Evolutionary conservation across 805 yeast species (phyloP).

Genomic region (Candida verbasci): DNA sequence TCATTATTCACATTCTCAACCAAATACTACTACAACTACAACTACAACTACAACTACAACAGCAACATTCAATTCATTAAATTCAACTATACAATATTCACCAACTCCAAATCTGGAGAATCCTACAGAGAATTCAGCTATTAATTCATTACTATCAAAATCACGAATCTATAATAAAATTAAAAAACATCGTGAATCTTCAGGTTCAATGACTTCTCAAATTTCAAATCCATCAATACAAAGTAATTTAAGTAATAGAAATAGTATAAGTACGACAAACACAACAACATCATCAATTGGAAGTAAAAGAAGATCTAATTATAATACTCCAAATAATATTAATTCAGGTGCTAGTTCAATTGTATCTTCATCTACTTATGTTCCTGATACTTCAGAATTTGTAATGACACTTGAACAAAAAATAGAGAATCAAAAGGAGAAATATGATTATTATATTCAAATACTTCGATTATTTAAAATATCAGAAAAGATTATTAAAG

Average conservation of each 20-base stretch:
- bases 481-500: conserved; percentile 11
- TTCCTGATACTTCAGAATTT: not conserved
- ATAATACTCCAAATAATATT: not conserved
- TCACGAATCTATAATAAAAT: conserved; percentile 33
- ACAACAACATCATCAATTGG: conserved; percentile 10
- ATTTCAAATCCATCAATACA: conserved; percentile 9
- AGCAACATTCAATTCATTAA: not conserved
- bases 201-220: conserved; percentile 22
- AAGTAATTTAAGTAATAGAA: conserved; percentile 8
- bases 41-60: conserved; percentile 2
- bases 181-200: conserved; percentile 34
- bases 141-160: conserved; percentile 20
- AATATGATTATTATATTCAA: conserved; percentile 33
- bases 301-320: conserved; percentile 3
- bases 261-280: conserved; percentile 8
- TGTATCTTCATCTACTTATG: conserved; percentile 1
- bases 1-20: not conserved
- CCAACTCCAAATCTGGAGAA: not conserved
- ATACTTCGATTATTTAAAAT: conserved; percentile 15
- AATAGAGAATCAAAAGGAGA: conserved; percentile 26
- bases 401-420: conserved; percentile 17
- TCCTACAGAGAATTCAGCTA: not conserved
- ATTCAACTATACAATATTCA: not conserved
- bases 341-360: conserved; percentile 5
- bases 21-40: not conserved